Conservation (phyloP, 169 alveolate genomes). For the Condylostoma magnum region DNA sequence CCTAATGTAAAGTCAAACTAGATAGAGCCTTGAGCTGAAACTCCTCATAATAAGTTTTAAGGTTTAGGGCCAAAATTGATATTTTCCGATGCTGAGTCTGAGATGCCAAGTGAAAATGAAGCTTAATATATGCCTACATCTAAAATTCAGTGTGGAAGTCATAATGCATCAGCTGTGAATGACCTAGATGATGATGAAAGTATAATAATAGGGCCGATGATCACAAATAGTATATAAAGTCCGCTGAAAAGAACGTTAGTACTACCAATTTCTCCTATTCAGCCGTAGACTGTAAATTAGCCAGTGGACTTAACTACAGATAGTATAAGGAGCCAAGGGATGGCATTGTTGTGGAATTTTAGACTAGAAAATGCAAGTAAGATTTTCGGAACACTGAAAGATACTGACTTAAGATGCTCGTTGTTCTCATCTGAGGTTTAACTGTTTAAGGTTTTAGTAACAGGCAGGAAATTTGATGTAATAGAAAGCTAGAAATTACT, state of each 20-base stretch:
- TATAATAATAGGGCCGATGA: too few relatives aligned
- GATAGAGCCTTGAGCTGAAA: neutral
- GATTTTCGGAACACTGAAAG: neutral
- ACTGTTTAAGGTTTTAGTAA: constrained; percentile 17
- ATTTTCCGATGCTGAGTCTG: constrained; percentile 10
- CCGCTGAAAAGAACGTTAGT: neutral
- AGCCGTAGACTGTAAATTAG: neutral
- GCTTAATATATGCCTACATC: neutral
- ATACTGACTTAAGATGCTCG: neutral
- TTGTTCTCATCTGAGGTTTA: constrained; percentile 11
- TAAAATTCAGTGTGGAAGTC: neutral
- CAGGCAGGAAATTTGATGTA: constrained; percentile 33
- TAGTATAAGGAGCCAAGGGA: neutral
- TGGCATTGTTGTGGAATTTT: constrained; percentile 6
- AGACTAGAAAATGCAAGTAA: constrained; percentile 5
- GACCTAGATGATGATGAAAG: neutral
- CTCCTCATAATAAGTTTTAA: neutral
- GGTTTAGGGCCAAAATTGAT: neutral
- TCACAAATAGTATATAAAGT: neutral
- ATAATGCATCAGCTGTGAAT: neutral
- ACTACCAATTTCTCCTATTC: neutral
- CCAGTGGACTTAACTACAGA: neutral
- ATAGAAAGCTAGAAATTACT: neutral
- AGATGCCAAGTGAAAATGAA: neutral
- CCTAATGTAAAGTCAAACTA: neutral